These are phyloP conservation scores for Fusarium sp. DNA, from an alignment of 2,329 filamentous ascomycete species.

Conservation along the genomic window DNA sequence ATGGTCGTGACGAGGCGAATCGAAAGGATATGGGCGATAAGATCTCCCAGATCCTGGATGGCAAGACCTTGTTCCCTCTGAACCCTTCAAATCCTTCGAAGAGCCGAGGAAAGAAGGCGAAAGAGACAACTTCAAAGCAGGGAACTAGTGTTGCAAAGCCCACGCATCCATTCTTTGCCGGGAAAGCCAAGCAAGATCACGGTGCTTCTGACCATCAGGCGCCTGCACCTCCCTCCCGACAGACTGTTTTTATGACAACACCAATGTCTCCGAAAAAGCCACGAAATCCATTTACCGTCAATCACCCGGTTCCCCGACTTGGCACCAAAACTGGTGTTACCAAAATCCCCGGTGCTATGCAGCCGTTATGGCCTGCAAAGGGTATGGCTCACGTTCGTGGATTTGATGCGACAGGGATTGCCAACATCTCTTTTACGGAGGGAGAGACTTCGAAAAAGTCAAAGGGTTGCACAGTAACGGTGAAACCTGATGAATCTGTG, in stretches of 20 bases:
- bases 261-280: conserved; percentile 66
- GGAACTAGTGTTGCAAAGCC: conserved; percentile 44
- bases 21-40: conserved; percentile 68
- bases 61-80: conserved; percentile 47
- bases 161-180: conserved; percentile 62
- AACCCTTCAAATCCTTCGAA: conserved; percentile 39
- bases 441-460: conserved; percentile 59
- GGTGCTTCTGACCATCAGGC: conserved; percentile 43
- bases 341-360: conserved; percentile 76
- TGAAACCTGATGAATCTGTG: conserved; percentile 62
- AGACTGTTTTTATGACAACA: conserved; percentile 67
- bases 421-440: background rate
- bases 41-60: conserved; percentile 75
- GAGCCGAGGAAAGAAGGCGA: conserved; percentile 49
- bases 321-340: conserved; percentile 62
- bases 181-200: conserved; percentile 52
- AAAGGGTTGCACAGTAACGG: conserved; percentile 63
- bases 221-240: conserved; percentile 48
- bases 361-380: conserved; percentile 81
- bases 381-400: conserved; percentile 77
- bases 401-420: conserved; percentile 16
- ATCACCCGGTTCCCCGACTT: conserved; percentile 58
- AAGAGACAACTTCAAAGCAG: conserved; percentile 43
- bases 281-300: conserved; percentile 50
- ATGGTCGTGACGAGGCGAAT: conserved; percentile 66